Base-by-base conservation (phyloP, 2,329 filamentous ascomycete species). In the Exophiala xenobiotica region DNA sequence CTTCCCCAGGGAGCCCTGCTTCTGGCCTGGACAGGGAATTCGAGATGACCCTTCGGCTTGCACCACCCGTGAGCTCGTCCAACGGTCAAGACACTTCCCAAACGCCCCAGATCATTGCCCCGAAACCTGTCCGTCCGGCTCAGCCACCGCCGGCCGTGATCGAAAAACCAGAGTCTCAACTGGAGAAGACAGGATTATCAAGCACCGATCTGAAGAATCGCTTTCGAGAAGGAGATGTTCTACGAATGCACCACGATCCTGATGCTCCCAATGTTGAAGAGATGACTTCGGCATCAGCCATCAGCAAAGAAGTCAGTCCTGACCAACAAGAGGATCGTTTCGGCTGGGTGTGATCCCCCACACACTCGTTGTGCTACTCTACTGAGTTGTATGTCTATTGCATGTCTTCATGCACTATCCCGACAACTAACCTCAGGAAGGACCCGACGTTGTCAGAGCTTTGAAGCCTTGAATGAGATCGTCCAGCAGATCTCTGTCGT, bases 401-500 rank as follows among this genome's bases (percentile, higher is more conserved):
- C n/a, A 40, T 39, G 38, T 40, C 38, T 22, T 3, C 4, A 33
- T 33, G 29, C 40, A 38, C 5, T 42, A n/a, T n/a, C n/a, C n/a
- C n/a, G n/a, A n/a, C n/a, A n/a, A n/a, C n/a, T n/a, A n/a, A n/a
- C n/a, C n/a, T n/a, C n/a, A n/a, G 38, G 49, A 42, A 41, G 12
- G 52, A 42, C 45, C 27, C 27, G 23, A 16, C 31, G n/a, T 16
- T 35, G n/a, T 16, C 4, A 90, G 64, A 14, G 76, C 78, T 66
- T 76, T 75, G 50, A 92, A 83, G 0, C 79, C 90, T 55, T 78
- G 76, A 49, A 84, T 63, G 35, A 97, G 67, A 74, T 97, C 92
- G 29, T 78, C 78, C 68, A 79, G 83, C 66, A 99, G 67, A 72
- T 97, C 93, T 68, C 93, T 87, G 77, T 87, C 87, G 40, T 80